phyloP scores from a whole-genome alignment of 1,284 basidiomycete species.

The Kalmanozyma brasiliensis region DNA sequence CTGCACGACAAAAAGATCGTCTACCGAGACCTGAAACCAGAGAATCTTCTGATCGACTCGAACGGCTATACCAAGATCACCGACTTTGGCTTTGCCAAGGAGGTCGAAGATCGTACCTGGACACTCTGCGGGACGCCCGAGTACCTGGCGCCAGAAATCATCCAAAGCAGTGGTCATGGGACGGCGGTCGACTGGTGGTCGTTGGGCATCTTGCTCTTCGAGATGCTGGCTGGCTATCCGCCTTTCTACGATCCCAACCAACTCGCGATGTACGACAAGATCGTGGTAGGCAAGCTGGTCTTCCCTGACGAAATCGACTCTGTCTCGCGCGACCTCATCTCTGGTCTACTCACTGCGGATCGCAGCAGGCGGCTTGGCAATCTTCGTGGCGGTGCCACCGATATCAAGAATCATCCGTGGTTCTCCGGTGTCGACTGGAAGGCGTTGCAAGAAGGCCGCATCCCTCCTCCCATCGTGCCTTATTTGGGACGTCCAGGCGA shows the following conservation, averaged over 20 bases:
- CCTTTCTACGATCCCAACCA: constrained; percentile 62
- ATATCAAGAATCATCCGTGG: constrained; percentile 71
- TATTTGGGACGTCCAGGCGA: constrained; percentile 74
- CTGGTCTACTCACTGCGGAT: constrained; percentile 70
- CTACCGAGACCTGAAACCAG: constrained; percentile 67
- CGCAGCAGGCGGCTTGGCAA: constrained; percentile 71
- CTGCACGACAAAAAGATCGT: constrained; percentile 60
- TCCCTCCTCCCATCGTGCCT: constrained; percentile 71
- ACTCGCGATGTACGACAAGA: constrained; percentile 67
- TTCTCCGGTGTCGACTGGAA: constrained; percentile 71
- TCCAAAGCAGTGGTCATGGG: constrained; percentile 64
- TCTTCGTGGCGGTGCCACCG: constrained; percentile 70
- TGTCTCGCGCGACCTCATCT: constrained; percentile 70
- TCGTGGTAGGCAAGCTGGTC: constrained; percentile 69
- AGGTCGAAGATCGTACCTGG: constrained; percentile 61
- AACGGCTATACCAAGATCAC: constrained; percentile 61
- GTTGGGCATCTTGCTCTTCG: constrained; percentile 64
- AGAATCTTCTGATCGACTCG: constrained; percentile 61
- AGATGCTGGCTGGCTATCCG: constrained; percentile 65
- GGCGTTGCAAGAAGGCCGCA: constrained; percentile 65
- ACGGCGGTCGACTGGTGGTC: constrained; percentile 65
- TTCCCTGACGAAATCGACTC: constrained; percentile 71
- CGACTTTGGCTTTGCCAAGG: constrained; percentile 65
- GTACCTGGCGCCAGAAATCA: constrained; percentile 66
- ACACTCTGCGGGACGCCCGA: constrained; percentile 66